Evolutionary conservation across 106 monocot genomes (phyloP).

Genomic region (Allium cepa): DNA sequence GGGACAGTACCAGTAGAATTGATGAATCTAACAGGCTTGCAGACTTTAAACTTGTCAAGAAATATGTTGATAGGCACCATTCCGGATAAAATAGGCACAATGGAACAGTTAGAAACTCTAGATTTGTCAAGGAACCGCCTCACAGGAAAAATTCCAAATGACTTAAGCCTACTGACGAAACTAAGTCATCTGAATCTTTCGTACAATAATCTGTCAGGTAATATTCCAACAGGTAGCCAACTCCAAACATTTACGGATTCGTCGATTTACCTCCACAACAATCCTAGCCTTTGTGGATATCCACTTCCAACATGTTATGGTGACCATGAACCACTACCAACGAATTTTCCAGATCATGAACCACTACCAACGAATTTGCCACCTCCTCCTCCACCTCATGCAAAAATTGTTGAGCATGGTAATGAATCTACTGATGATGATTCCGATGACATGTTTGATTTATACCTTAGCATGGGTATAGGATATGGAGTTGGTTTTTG

Average conservation of each 20-base stretch:
- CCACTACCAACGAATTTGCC: not conserved
- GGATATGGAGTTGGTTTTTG: not conserved
- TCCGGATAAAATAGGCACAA: slow-evolving; percentile 5
- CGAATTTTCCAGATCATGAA: too few species aligned
- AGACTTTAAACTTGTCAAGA: slow-evolving; percentile 6
- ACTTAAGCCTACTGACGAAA: not conserved
- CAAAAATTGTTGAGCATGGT: not conserved
- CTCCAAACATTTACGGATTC: not conserved
- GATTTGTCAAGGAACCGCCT: slow-evolving; percentile 7
- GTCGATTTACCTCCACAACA: not conserved
- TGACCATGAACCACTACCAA: too few species aligned
- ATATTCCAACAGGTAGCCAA: slow-evolving; percentile 14
- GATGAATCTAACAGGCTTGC: slow-evolving; percentile 3
- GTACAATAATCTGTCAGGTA: slow-evolving; percentile 16
- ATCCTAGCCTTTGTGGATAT: slow-evolving; percentile 2
- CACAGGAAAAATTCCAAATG: slow-evolving; percentile 1
- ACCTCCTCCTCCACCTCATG: not conserved
- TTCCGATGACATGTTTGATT: not conserved
- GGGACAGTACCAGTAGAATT: slow-evolving; percentile 6
- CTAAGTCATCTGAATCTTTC: slow-evolving; percentile 13
- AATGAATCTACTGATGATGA: too few species aligned
- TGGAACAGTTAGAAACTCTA: slow-evolving; percentile 1
- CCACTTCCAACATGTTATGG: not conserved
- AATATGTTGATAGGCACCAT: slow-evolving; percentile 11
- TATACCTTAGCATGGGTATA: slow-evolving; percentile 1